These are phyloP conservation scores for Agrocybe pediades DNA, from an alignment of 768 basidiomycete genomes.

Conservation along the genomic window DNA sequence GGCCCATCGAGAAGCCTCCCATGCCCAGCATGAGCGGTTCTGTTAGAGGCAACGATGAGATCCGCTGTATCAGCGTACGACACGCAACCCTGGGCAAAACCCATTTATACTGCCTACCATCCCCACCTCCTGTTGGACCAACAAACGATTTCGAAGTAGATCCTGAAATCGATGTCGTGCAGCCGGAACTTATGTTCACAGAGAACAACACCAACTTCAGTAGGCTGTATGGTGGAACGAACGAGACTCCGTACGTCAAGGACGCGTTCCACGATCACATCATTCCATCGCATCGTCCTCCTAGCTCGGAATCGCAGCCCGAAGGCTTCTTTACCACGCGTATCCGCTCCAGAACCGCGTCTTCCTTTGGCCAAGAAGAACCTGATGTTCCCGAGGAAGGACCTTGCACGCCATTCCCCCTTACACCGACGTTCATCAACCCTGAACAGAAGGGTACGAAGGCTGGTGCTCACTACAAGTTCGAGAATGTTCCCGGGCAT, in stretches of 20 bases:
- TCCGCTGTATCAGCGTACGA: slow-evolving; percentile 65
- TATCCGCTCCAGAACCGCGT: slow-evolving; percentile 53
- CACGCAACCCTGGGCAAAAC: slow-evolving; percentile 78
- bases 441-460: slow-evolving; percentile 90
- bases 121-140: slow-evolving; percentile 86
- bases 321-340: slow-evolving; percentile 49
- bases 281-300: slow-evolving; percentile 80
- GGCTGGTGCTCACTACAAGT: slow-evolving; percentile 88
- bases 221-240: slow-evolving; percentile 87
- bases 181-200: slow-evolving; percentile 89
- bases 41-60: slow-evolving; percentile 46
- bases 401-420: slow-evolving; percentile 62
- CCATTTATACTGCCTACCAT: slow-evolving; percentile 87
- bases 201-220: slow-evolving; percentile 97
- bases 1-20: slow-evolving; percentile 69
- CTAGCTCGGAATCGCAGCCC: slow-evolving; percentile 41
- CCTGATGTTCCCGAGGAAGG: slow-evolving; percentile 50
- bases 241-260: slow-evolving; percentile 84
- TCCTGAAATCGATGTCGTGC: slow-evolving; percentile 66
- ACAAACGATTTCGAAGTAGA: slow-evolving; percentile 64
- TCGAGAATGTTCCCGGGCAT: slow-evolving; percentile 81
- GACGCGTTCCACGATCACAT: slow-evolving; percentile 99
- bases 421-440: slow-evolving; percentile 69
- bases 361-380: slow-evolving; percentile 38
- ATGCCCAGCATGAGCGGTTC: slow-evolving; percentile 65